These are phyloP conservation scores for Rhynchospora tenuis DNA, from an alignment of 176 grass and related monocot species.

Conservation along the genomic window DNA sequence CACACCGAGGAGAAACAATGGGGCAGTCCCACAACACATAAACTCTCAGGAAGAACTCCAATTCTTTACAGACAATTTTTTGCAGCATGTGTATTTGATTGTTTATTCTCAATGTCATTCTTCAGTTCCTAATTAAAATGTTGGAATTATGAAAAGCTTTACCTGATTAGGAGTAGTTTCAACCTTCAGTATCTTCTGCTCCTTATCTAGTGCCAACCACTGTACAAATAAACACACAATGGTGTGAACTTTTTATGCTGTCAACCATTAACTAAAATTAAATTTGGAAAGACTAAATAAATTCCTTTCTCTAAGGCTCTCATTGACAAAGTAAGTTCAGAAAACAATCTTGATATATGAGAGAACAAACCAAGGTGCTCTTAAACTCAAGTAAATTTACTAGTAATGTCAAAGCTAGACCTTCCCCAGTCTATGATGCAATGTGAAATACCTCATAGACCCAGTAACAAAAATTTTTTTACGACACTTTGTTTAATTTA, in stretches of 20 bases:
- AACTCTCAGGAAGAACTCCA: not conserved
- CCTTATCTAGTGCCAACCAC: conserved; percentile 96
- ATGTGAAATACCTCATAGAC: not conserved
- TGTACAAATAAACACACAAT: conserved; percentile 23
- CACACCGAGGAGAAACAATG: not conserved
- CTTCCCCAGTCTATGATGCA: not conserved
- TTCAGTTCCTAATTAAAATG: not conserved
- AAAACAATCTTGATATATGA: not conserved
- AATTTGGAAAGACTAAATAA: not conserved
- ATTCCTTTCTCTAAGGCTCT: not conserved
- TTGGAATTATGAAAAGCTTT: conserved; percentile 22
- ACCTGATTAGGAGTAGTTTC: conserved; percentile 99
- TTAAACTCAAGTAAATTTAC: not conserved
- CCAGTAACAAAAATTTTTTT: not conserved
- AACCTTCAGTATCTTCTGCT: conserved; percentile 76
- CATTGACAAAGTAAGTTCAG: not conserved
- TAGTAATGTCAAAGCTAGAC: not conserved
- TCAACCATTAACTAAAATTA: not conserved
- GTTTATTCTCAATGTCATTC: not conserved
- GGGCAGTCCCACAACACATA: not conserved
- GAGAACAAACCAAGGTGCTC: conserved; percentile 9
- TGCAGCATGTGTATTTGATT: not conserved
- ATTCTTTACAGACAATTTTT: not conserved
- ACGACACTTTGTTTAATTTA: not conserved
- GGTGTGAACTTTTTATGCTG: conserved; percentile 10